Evolutionary conservation across 441 rosid species (phyloP).

Genomic region (Bocquillonia castaneifolia): DNA sequence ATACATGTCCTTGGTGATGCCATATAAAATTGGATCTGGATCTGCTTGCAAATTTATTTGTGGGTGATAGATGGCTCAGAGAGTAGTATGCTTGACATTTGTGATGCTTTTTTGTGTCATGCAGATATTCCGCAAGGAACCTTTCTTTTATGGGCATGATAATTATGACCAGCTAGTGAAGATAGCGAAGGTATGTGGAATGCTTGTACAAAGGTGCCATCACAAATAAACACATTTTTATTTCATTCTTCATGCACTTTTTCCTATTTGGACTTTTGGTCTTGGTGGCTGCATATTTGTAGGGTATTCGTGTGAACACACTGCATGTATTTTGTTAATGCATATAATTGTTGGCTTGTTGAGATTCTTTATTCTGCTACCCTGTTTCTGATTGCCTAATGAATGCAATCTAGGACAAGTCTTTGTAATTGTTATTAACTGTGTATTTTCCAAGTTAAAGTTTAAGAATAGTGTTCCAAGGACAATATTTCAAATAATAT

Average conservation of each 20-base stretch:
- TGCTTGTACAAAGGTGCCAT: background rate
- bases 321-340: background rate
- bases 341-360: background rate
- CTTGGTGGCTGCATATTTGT: background rate
- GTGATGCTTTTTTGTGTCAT: conserved; percentile 26
- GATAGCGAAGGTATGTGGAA: conserved; percentile 66
- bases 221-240: background rate
- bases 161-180: conserved; percentile 79
- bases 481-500: background rate
- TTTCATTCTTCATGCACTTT: background rate
- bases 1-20: conserved; percentile 12
- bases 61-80: conserved; percentile 22
- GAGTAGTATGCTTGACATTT: conserved; percentile 26
- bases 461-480: no score
- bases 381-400: no score
- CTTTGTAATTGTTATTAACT: no score
- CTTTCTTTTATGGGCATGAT: conserved; percentile 90
- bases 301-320: background rate
- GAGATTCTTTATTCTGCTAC: no score
- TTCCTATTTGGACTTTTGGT: background rate
- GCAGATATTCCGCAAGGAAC: conserved; percentile 88
- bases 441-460: no score
- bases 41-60: conserved; percentile 31
- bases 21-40: conserved; percentile 20
- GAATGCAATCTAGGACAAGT: no score